Evolutionary conservation across 2,329 filamentous ascomycete genomes (phyloP).

Genomic region (Pseudocercospora eumusae): DNA sequence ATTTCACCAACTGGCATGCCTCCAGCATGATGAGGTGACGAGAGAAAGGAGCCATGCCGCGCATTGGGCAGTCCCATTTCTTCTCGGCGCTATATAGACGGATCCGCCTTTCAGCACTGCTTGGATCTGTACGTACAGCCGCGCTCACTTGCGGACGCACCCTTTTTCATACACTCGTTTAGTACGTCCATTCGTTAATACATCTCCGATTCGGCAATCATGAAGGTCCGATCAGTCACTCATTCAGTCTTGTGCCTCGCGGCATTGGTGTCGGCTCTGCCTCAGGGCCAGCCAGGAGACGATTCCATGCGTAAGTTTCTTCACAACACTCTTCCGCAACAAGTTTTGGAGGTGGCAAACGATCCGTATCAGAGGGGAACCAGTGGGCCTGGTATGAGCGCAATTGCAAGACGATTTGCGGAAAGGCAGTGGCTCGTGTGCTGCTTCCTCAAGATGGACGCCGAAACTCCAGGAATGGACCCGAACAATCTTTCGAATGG

Average conservation of each 20-base stretch:
- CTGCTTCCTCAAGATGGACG: slow-evolving; percentile 46
- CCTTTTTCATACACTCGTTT: slow-evolving; percentile 20
- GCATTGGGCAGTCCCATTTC: slow-evolving; percentile 8
- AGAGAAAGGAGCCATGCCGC: slow-evolving; percentile 9
- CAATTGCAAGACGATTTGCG: slow-evolving; percentile 44
- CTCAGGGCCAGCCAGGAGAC: slow-evolving; percentile 1
- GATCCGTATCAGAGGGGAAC: slow-evolving; percentile 5
- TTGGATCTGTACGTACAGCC: slow-evolving; percentile 16
- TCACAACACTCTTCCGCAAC: background rate
- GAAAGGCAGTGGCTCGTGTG: slow-evolving; percentile 41
- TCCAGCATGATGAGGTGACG: slow-evolving; percentile 16
- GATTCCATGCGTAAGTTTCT: background rate
- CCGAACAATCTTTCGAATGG: slow-evolving; percentile 29
- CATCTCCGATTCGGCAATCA: slow-evolving; percentile 14
- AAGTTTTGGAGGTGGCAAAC: background rate
- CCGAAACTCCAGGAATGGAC: slow-evolving; percentile 47
- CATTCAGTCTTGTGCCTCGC: slow-evolving; percentile 24
- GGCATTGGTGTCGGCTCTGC: slow-evolving; percentile 19
- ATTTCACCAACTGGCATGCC: slow-evolving; percentile 15
- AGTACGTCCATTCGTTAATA: slow-evolving; percentile 17
- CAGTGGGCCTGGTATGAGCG: slow-evolving; percentile 29
- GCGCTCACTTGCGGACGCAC: slow-evolving; percentile 14
- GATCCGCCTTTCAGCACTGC: slow-evolving; percentile 4
- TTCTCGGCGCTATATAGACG: slow-evolving; percentile 20
- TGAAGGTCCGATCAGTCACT: slow-evolving; percentile 23